Percentiles rank a stretch among this genome's conserved stretches.
phyloP scores from a whole-genome alignment of 2,329 filamentous ascomycete genomes.

The Fusarium marasasianum region DNA sequence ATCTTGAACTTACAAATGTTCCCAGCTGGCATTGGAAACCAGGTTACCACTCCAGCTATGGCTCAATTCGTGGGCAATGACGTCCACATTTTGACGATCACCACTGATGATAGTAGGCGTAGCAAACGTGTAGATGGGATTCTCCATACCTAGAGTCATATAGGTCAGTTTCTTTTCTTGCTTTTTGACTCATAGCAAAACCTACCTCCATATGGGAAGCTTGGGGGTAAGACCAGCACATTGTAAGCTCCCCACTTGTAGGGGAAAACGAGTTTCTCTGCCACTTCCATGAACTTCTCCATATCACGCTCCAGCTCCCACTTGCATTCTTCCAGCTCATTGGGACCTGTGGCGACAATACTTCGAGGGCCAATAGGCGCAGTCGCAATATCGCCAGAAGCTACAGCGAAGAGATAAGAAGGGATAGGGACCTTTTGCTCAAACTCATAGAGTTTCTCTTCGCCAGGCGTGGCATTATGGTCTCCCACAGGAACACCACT shows the following conservation, averaged over 20 bases:
- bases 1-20: conserved; percentile 70
- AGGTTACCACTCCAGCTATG: conserved; percentile 91
- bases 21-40: conserved; percentile 81
- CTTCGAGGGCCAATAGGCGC: conserved; percentile 89
- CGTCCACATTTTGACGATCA: conserved; percentile 90
- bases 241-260: conserved; percentile 98
- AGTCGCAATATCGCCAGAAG: conserved; percentile 83
- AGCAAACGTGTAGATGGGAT: conserved; percentile 93
- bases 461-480: conserved; percentile 55
- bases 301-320: conserved; percentile 94
- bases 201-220: conserved; percentile 85
- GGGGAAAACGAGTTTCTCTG: conserved; percentile 82
- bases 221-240: conserved; percentile 86
- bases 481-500: conserved; percentile 74
- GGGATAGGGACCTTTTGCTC: conserved; percentile 93
- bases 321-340: conserved; percentile 83
- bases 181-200: conserved; percentile 1
- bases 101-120: conserved; percentile 95
- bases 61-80: conserved; percentile 86
- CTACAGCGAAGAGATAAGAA: conserved; percentile 93
- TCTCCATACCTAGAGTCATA: conserved; percentile 75
- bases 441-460: conserved; percentile 79
- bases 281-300: conserved; percentile 88
- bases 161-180: neutral
- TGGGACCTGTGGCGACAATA: conserved; percentile 85